phyloP scores from a whole-genome alignment of 116 monocot species.

The Iris pallida region DNA sequence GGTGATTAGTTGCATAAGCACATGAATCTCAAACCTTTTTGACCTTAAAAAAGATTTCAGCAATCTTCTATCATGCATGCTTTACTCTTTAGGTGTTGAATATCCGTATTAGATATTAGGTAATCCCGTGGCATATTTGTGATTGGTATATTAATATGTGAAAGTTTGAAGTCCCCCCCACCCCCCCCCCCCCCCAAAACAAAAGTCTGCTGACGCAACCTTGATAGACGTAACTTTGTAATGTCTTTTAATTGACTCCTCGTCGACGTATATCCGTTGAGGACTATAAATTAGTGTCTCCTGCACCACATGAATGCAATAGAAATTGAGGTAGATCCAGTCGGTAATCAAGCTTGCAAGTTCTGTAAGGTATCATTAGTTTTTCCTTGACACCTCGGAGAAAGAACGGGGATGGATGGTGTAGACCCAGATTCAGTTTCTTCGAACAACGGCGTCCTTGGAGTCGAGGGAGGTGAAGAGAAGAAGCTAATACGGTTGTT shows the following conservation, averaged over 20 bases:
- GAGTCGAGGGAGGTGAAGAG: background rate
- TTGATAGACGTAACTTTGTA: too few relatives aligned
- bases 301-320: background rate
- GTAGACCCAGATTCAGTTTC: background rate
- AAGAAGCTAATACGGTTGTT: slow-evolving; percentile 41
- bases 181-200: too few relatives aligned
- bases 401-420: slow-evolving; percentile 11
- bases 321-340: background rate
- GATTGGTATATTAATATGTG: too few relatives aligned
- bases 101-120: background rate
- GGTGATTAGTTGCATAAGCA: background rate
- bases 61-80: background rate
- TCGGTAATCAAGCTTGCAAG: background rate
- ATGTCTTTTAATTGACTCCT: background rate
- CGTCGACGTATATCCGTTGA: background rate
- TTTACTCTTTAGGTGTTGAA: background rate
- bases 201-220: too few relatives aligned
- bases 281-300: slow-evolving; percentile 1
- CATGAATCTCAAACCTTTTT: background rate
- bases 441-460: background rate
- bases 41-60: background rate
- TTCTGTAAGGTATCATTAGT: background rate
- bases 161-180: too few relatives aligned
- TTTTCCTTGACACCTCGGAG: too few relatives aligned
- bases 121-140: too few relatives aligned